Evolutionary conservation across 192 early-diverging fungal species (phyloP), one percentile per base, ranked within the genome.

Genomic region (Podochytrium sp.): DNA sequence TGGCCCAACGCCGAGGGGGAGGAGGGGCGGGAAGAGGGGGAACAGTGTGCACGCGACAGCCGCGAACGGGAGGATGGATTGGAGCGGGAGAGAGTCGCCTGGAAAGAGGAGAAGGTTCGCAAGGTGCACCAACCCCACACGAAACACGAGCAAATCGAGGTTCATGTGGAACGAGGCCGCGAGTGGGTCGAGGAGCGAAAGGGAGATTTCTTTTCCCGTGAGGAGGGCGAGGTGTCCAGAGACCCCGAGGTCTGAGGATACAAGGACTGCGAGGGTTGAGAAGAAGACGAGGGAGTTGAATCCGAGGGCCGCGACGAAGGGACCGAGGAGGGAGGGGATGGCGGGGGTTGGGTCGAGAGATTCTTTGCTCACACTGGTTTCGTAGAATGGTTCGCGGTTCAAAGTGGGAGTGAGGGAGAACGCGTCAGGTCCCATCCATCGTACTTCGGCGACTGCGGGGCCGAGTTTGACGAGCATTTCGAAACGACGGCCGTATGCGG

Each of bases 211-310:
- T 27, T 40, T 27, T 39, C 74, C 74, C 1, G 58, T n/a, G 1
- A 75, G 29, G 20, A 67, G 35, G n/a, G 49, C 30, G 16, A 39
- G 25, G 55, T 75, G 68, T 58, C 74, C 74, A 25, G 10, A 16
- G 12, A 75, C 51, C 4, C 74, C 74, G 12, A 65, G 16, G 16
- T 75, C 74, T 7, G 53, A 59, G 33, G 14, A n/a, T 12, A 75
- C 65, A 25, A 75, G 53, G 18, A 56, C 53, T 23, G 35, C 29
- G 12, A 75, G 10, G n/a, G 74, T 66, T 3, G 53, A 59, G 64
- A 75, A 75, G 35, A 75, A 75, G 14, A 75, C 74, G 29, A 75
- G 34, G 2, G 32, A 10, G 29, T 37, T 4, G 38, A 75, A 75
- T 10, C 20, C 63, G 5, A 66, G 35, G 41, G 66, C 64, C 10